phyloP scores from a whole-genome alignment of 805 yeast species.

The Jamesozyma hellenica region DNA sequence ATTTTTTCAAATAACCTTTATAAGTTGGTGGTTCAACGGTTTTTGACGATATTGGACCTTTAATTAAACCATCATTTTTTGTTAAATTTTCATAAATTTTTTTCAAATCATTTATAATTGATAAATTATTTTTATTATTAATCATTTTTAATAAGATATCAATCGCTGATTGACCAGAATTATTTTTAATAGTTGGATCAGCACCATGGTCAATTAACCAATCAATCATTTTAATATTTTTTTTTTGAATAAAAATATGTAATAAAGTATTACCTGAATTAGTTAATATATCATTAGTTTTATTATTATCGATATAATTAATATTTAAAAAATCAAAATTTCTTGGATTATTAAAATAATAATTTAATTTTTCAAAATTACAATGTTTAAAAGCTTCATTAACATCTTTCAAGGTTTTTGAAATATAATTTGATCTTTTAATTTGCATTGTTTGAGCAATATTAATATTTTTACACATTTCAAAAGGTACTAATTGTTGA shows the following conservation, averaged over 20 bases:
- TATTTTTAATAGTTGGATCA: constrained; percentile 83
- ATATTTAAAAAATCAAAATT: constrained; percentile 75
- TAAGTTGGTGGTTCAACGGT: constrained; percentile 58
- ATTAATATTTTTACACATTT: constrained; percentile 49
- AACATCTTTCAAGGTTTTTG: constrained; percentile 54
- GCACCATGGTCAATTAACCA: constrained; percentile 90
- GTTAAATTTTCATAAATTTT: constrained; percentile 61
- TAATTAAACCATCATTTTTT: too few species aligned
- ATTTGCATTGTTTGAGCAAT: constrained; percentile 70
- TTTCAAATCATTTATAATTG: constrained; percentile 35
- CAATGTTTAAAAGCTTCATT: constrained; percentile 59
- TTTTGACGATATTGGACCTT: too few species aligned
- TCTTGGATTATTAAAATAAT: constrained; percentile 57
- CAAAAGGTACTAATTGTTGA: constrained; percentile 71
- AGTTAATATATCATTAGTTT: constrained; percentile 49
- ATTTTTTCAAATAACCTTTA: constrained; percentile 85
- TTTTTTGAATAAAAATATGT: constrained; percentile 71
- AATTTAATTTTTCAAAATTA: constrained; percentile 55
- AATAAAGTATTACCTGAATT: constrained; percentile 87
- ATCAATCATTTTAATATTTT: constrained; percentile 71
- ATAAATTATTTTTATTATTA: background rate
- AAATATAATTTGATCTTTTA: constrained; percentile 71
- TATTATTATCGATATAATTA: constrained; percentile 31
- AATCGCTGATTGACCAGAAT: constrained; percentile 67
- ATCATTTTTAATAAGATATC: constrained; percentile 44